Evolutionary conservation across 106 monocot genomes (phyloP).

Genomic region (Phalaenopsis equestris): DNA sequence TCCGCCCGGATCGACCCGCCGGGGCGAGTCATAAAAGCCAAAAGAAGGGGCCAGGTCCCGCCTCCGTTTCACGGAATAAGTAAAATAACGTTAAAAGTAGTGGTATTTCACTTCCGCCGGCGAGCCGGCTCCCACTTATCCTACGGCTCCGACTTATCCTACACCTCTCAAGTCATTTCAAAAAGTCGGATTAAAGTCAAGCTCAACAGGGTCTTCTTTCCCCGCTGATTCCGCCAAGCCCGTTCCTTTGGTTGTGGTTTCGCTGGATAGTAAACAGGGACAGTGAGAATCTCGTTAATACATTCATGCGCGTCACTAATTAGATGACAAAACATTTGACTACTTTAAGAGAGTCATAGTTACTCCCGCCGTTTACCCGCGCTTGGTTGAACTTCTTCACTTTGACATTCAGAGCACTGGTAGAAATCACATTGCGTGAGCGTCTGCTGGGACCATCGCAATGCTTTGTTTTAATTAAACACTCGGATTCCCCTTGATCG

Average conservation of each 20-base stretch:
- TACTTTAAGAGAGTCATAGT: constrained; percentile 77
- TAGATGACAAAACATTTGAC: constrained; percentile 66
- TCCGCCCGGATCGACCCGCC: no score
- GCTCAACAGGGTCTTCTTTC: constrained; percentile 36
- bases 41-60: no score
- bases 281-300: constrained; percentile 80
- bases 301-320: constrained; percentile 59
- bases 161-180: constrained; percentile 25
- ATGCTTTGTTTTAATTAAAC: constrained; percentile 21
- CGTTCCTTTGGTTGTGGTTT: constrained; percentile 67
- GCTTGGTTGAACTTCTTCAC: constrained; percentile 50
- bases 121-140: no score
- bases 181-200: constrained; percentile 23
- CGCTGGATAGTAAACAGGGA: constrained; percentile 69
- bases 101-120: no score
- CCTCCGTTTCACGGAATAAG: no score
- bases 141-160: constrained; percentile 21
- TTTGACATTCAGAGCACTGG: constrained; percentile 54
- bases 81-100: no score
- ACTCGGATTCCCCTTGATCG: no score
- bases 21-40: no score
- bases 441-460: constrained; percentile 33
- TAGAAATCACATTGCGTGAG: constrained; percentile 45
- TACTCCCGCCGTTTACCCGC: constrained; percentile 60
- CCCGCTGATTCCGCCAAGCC: constrained; percentile 25